These are phyloP conservation scores for Podospora comata DNA, from an alignment of 495 filamentous ascomycete species.

Conservation along the genomic window DNA sequence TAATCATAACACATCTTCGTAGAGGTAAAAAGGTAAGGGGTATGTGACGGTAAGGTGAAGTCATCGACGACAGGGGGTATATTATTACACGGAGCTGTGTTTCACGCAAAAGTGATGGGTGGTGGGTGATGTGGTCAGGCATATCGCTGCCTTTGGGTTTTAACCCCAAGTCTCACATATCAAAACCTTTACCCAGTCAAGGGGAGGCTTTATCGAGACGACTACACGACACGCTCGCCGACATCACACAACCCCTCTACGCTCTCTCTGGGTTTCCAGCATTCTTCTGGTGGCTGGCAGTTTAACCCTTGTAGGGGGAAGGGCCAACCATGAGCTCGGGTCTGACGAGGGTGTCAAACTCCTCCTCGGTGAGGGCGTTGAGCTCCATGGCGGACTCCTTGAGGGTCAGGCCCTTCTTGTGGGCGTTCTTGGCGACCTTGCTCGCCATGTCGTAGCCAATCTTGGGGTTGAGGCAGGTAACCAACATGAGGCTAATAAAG, in stretches of 20 bases:
- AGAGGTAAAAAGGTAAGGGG: neutral
- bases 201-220: neutral
- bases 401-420: constrained; percentile 93
- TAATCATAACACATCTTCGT: neutral
- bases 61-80: neutral
- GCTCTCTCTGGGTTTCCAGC: neutral
- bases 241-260: neutral
- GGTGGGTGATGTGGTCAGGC: neutral
- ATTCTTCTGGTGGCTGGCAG: neutral
- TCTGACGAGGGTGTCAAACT: constrained; percentile 85
- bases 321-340: constrained; percentile 98
- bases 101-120: neutral
- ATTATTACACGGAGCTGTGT: neutral
- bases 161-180: neutral
- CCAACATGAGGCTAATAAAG: constrained; percentile 78
- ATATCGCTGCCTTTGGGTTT: constrained; percentile 7
- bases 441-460: constrained; percentile 98
- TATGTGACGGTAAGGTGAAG: neutral
- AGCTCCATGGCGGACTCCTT: constrained; percentile 94
- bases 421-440: constrained; percentile 98
- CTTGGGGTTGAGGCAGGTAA: constrained; percentile 96
- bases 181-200: neutral
- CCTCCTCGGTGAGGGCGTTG: constrained; percentile 80
- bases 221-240: neutral
- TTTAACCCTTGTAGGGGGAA: constrained; percentile 51